Evolutionary conservation across 169 alveolate species (phyloP), one percentile per base, ranked within the genome.

Genomic region (Babesia ovis): DNA sequence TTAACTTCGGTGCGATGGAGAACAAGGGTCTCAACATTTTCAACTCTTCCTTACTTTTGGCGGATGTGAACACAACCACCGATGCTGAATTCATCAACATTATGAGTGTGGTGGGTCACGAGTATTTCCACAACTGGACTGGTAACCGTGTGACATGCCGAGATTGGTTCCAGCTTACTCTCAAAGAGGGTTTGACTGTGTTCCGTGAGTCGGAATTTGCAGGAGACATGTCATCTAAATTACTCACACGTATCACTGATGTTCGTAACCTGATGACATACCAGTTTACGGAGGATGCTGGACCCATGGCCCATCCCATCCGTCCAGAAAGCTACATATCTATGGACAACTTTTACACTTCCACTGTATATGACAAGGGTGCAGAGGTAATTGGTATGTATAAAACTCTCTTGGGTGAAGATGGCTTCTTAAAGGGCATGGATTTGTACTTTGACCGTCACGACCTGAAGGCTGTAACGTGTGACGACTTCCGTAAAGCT

Each of bases 301-400:
- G 97, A 9, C 97, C 98, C 4, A 71, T 95, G 91, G 92, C 98
- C 27, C 98, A 95, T 75, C 97, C 97, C 23, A 93, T 95, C 42
- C 85, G 97, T 34, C 98, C 97, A 0, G 97, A 95, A 66, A 86
- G 93, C 22, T 93, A 93, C 82, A 84, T 92, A 5, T 92, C 96
- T 54, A 91, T 95, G 86, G 96, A 95, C 79, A 95, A 95, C 85
- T 93, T 95, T 67, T 95, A 95, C 85, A 95, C 98, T 3, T 72
- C 94, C 31, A 95, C 98, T 0, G 98, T 95, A 4, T 95, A 95
- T 79, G 94, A 91, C 73, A 95, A 95, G 85, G 98, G 98, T n/a
- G 91, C 96, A 27, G 96, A 93, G 79, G 98, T 95, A n/a, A 91
- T 95, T 51, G 95, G 97, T 75, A 95, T 95, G 98, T 95, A 93